These are phyloP conservation scores for Diddensiella santjacobensis DNA, from an alignment of 805 yeast genomes.

Conservation along the genomic window DNA sequence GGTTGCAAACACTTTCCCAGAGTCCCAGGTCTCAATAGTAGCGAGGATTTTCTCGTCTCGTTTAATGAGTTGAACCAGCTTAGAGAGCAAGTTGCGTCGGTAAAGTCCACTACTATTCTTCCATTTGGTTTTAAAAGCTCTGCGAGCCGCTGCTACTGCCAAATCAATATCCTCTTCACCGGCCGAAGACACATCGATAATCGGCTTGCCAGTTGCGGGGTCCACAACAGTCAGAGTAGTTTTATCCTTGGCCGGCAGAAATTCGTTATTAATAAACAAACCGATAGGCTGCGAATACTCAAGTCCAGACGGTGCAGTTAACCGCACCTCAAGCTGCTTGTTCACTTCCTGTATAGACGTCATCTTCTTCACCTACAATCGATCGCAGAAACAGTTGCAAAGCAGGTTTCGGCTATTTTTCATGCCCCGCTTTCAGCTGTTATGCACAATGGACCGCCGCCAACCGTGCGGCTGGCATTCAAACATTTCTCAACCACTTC, in stretches of 20 bases:
- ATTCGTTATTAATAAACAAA: constrained; percentile 74
- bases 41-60: constrained; percentile 68
- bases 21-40: constrained; percentile 78
- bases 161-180: constrained; percentile 71
- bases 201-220: constrained; percentile 72
- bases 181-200: constrained; percentile 70
- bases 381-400: no score
- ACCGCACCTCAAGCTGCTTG: no score
- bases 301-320: constrained; percentile 39
- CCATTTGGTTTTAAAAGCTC: constrained; percentile 73
- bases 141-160: constrained; percentile 82
- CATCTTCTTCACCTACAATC: no score
- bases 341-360: no score
- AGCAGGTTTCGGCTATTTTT: no score
- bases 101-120: constrained; percentile 61
- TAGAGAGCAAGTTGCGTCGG: constrained; percentile 60
- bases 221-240: constrained; percentile 59
- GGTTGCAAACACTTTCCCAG: constrained; percentile 67
- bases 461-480: no score
- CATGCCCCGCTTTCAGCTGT: no score
- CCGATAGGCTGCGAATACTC: constrained; percentile 78
- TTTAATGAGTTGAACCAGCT: constrained; percentile 76
- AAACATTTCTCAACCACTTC: no score
- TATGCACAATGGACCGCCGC: no score
- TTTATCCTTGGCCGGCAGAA: constrained; percentile 56